A percentile compares a stretch with the other conserved stretches of the same genome.
These are phyloP conservation scores for Viola odorata DNA, from an alignment of 345 rosid species.

Conservation along the genomic window DNA sequence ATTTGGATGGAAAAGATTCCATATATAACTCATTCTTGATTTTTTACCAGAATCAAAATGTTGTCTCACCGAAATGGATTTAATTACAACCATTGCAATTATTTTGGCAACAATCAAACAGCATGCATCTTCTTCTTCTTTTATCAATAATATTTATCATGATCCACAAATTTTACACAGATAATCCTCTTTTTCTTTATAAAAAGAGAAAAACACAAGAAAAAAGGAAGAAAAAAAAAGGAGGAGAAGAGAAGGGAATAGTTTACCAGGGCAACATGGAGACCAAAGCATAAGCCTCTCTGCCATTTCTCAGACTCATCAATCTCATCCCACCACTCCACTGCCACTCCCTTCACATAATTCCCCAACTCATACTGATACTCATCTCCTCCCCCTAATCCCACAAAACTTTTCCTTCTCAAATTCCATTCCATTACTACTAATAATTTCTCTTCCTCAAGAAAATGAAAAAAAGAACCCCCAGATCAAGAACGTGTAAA, in stretches of 20 bases:
- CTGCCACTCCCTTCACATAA: slow-evolving; percentile 3
- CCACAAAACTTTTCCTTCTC: slow-evolving; percentile 16
- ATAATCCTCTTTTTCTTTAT: too few relatives aligned
- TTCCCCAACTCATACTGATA: slow-evolving; percentile 1
- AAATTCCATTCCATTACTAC: slow-evolving; percentile 10
- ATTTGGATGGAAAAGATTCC: too few relatives aligned
- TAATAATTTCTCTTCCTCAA: not conserved
- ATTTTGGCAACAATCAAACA: too few relatives aligned
- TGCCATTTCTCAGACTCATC: slow-evolving; percentile 54
- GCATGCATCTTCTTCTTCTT: too few relatives aligned
- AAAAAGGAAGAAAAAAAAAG: slow-evolving; percentile 2
- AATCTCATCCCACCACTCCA: slow-evolving; percentile 50
- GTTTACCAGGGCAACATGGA: slow-evolving; percentile 54
- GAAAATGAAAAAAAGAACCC: not conserved
- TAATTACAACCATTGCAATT: too few relatives aligned
- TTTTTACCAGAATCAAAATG: too few relatives aligned
- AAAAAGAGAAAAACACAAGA: too few relatives aligned
- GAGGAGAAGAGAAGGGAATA: not conserved
- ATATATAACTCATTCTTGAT: too few relatives aligned
- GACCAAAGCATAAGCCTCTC: slow-evolving; percentile 43
- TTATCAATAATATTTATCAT: too few relatives aligned
- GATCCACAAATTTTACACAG: too few relatives aligned
- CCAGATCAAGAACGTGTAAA: not conserved
- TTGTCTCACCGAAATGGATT: too few relatives aligned
- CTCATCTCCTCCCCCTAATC: slow-evolving; percentile 1